Conservation (phyloP, 805 yeast genomes). For the Wickerhamiella allomyrinae region DNA sequence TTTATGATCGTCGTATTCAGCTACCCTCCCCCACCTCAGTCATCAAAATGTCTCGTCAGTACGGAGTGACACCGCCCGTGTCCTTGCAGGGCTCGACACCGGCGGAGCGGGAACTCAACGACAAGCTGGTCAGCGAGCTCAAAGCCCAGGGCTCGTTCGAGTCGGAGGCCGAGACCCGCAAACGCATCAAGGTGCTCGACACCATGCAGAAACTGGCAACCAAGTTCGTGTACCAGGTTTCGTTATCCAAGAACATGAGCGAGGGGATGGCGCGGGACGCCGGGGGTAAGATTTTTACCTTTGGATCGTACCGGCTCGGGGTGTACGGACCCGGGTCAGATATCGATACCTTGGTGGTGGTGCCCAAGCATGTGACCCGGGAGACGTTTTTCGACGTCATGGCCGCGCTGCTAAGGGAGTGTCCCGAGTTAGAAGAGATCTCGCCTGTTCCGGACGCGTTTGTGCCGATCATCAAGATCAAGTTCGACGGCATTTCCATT, state of each 20-base stretch:
- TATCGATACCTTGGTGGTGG: conserved; percentile 93
- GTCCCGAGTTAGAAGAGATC: conserved; percentile 80
- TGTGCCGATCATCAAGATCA: conserved; percentile 90
- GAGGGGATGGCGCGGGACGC: conserved; percentile 97
- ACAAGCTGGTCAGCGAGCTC: conserved; percentile 59
- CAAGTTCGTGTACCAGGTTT: conserved; percentile 72
- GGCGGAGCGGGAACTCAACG: conserved; percentile 63
- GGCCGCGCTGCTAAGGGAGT: conserved; percentile 46
- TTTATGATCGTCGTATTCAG: too few species aligned
- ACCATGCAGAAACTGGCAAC: conserved; percentile 58
- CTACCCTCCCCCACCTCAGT: too few species aligned
- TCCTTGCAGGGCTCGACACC: conserved; percentile 76
- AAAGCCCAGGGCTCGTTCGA: conserved; percentile 82
- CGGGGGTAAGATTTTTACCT: conserved; percentile 95
- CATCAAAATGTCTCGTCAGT: conserved; percentile 23
- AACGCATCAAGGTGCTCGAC: conserved; percentile 58
- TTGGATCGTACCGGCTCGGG: conserved; percentile 87
- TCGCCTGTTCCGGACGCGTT: conserved; percentile 92
- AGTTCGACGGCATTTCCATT: conserved; percentile 80
- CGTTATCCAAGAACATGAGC: conserved; percentile 74
- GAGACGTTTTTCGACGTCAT: conserved; percentile 82
- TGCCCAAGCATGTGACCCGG: conserved; percentile 85
- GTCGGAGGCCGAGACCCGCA: conserved; percentile 66
- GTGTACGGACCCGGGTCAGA: conserved; percentile 98
- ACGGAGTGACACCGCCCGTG: conserved; percentile 72